These are phyloP conservation scores for Flueggea neowawraea DNA, from an alignment of 441 rosid species.

Conservation along the genomic window DNA sequence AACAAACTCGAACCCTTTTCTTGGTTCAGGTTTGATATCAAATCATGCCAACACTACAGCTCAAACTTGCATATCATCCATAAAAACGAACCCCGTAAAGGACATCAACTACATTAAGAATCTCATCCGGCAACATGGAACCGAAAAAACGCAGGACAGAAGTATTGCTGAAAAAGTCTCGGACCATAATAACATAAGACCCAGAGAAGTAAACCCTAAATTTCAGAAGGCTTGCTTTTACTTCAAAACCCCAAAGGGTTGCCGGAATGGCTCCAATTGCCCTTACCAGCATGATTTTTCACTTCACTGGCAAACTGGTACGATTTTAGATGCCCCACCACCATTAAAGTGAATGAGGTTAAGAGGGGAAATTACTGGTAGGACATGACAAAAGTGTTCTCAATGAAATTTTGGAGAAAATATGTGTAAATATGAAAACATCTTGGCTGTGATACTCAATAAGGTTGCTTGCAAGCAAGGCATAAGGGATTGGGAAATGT, in stretches of 20 bases:
- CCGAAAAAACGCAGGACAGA: constrained; percentile 20
- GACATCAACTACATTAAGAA: constrained; percentile 50
- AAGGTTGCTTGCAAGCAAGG: no score
- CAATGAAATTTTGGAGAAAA: background rate
- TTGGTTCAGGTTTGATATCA: background rate
- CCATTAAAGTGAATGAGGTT: constrained; percentile 50
- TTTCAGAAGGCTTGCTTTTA: constrained; percentile 40
- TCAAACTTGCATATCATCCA: constrained; percentile 2
- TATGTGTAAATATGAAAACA: no score
- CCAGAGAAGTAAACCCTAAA: constrained; percentile 18
- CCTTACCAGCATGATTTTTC: constrained; percentile 37
- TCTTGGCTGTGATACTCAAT: no score
- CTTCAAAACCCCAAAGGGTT: constrained; percentile 45
- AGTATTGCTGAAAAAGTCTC: constrained; percentile 16
- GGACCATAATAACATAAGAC: constrained; percentile 18
- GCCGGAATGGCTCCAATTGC: constrained; percentile 48
- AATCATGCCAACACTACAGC: constrained; percentile 10
- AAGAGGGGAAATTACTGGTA: constrained; percentile 18
- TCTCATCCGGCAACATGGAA: constrained; percentile 68
- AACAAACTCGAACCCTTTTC: background rate
- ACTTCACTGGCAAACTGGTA: constrained; percentile 19
- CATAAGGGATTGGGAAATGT: no score
- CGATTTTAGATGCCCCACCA: constrained; percentile 21
- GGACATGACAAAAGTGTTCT: background rate
- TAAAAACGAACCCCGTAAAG: constrained; percentile 24